A percentile compares a stretch with the other conserved stretches of the same genome.
Conservation (phyloP, 2,329 filamentous ascomycete species). For the Cordyceps cateniannulata region DNA sequence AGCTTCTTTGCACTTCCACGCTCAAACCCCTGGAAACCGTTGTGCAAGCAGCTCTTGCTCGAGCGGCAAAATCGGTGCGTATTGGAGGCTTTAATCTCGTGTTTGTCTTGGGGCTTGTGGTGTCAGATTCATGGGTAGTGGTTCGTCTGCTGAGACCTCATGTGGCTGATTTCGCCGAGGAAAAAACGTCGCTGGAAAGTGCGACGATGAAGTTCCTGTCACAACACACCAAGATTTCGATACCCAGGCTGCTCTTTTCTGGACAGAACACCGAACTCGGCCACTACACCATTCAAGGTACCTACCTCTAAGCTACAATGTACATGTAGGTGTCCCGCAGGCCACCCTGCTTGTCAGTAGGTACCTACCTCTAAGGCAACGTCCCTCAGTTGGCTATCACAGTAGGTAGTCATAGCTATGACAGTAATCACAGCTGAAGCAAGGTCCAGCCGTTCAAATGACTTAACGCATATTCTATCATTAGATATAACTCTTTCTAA, state of each 20-base stretch:
- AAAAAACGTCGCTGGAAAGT: slow-evolving; percentile 15
- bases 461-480: too few relatives aligned
- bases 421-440: too few relatives aligned
- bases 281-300: neutral
- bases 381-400: too few relatives aligned
- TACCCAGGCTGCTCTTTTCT: slow-evolving; percentile 11
- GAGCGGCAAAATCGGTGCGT: neutral
- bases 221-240: slow-evolving; percentile 5
- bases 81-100: slow-evolving; percentile 17
- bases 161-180: slow-evolving; percentile 14
- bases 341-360: too few relatives aligned
- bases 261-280: slow-evolving; percentile 16
- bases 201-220: slow-evolving; percentile 13
- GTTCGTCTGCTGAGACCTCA: slow-evolving; percentile 14
- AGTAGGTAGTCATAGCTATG: too few relatives aligned
- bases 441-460: too few relatives aligned
- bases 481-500: too few relatives aligned
- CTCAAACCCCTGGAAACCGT: neutral
- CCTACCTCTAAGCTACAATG: too few relatives aligned
- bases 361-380: too few relatives aligned
- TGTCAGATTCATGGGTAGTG: slow-evolving; percentile 4
- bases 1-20: neutral
- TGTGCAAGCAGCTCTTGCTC: neutral
- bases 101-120: slow-evolving; percentile 14
- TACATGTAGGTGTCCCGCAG: too few relatives aligned